Conservation (phyloP, 1,139 yeast species). For the Hansenula anomala region DNA sequence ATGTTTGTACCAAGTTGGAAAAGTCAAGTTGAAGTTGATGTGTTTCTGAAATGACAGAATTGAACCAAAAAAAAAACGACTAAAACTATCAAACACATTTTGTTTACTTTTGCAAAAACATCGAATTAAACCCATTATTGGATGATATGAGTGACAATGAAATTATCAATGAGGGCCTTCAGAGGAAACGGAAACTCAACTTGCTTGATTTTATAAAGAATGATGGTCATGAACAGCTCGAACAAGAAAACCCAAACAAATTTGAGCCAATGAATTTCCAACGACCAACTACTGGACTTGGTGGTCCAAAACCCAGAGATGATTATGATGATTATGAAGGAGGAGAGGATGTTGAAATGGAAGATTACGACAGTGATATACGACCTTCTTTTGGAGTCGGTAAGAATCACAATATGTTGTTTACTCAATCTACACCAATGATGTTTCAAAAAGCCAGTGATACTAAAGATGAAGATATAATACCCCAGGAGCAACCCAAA, state of each 20-base stretch:
- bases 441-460: too few relatives aligned
- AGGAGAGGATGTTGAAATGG: neutral
- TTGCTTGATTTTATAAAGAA: conserved; percentile 11
- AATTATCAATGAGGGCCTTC: neutral
- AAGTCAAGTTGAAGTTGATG: too few relatives aligned
- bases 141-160: neutral
- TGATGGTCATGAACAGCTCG: neutral
- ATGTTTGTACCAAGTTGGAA: too few relatives aligned
- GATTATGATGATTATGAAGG: neutral
- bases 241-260: neutral
- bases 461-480: conserved; percentile 3
- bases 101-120: too few relatives aligned
- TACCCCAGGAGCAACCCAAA: neutral
- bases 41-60: too few relatives aligned
- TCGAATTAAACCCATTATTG: too few relatives aligned
- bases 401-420: neutral
- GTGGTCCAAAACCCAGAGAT: neutral
- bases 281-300: neutral
- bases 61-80: too few relatives aligned
- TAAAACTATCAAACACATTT: too few relatives aligned
- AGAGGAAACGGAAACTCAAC: conserved; percentile 9
- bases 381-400: neutral
- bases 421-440: neutral
- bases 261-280: neutral
- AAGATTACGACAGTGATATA: neutral